Conservation (phyloP, 2,329 filamentous ascomycete species). For the Arthrobotrys sphaeroides region DNA sequence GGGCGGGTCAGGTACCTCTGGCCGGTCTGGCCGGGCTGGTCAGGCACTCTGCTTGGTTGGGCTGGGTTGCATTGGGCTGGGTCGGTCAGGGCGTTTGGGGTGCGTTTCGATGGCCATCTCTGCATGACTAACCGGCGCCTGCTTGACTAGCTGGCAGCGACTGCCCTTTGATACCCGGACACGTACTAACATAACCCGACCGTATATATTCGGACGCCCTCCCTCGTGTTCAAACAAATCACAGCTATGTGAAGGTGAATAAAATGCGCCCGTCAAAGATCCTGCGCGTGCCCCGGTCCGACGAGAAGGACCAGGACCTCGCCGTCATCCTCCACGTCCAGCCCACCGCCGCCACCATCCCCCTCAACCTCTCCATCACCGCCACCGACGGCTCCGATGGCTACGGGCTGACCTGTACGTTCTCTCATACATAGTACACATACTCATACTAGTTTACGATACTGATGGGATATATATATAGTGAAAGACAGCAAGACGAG, state of each 20-base stretch:
- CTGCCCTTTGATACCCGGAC: too few species aligned
- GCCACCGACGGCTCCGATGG: slow-evolving; percentile 49
- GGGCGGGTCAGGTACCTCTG: neutral
- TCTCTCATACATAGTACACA: neutral
- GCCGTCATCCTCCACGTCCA: slow-evolving; percentile 47
- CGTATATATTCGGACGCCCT: too few species aligned
- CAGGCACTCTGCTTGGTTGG: too few species aligned
- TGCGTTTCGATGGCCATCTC: too few species aligned
- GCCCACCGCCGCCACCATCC: slow-evolving; percentile 48
- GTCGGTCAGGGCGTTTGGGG: too few species aligned
- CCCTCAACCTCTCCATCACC: slow-evolving; percentile 41
- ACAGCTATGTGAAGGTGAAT: neutral
- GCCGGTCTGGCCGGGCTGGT: too few species aligned
- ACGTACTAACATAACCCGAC: neutral
- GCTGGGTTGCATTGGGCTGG: too few species aligned
- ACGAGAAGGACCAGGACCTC: slow-evolving; percentile 26
- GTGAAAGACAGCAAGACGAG: slow-evolving; percentile 51
- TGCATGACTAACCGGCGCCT: too few species aligned
- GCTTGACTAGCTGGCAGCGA: too few species aligned
- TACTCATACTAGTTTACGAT: neutral
- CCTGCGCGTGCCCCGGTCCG: slow-evolving; percentile 39
- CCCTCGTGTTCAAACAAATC: too few species aligned
- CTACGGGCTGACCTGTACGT: slow-evolving; percentile 40
- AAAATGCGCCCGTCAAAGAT: slow-evolving; percentile 44
- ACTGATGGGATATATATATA: neutral